These are phyloP conservation scores for Trichoderma asperellum DNA, from an alignment of 2,329 filamentous ascomycete genomes.

Conservation along the genomic window DNA sequence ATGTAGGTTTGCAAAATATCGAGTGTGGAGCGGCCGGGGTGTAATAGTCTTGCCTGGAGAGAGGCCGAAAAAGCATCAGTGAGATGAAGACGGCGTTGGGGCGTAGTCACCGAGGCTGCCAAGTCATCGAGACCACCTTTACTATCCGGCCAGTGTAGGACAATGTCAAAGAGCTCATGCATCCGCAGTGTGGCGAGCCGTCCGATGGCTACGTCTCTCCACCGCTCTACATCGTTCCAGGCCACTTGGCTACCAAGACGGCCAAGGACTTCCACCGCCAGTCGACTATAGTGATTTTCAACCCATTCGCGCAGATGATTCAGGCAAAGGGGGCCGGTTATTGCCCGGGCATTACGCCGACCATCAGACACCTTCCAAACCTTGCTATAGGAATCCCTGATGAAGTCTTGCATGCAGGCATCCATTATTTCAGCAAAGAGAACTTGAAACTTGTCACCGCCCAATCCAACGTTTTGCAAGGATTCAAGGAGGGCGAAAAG, in stretches of 20 bases:
- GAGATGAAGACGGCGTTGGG: constrained; percentile 69
- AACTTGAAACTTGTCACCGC: constrained; percentile 70
- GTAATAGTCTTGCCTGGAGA: constrained; percentile 68
- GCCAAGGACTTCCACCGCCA: constrained; percentile 65
- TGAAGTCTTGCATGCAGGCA: constrained; percentile 64
- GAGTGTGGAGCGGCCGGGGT: constrained; percentile 75
- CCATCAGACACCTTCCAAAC: constrained; percentile 54
- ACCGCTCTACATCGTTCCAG: constrained; percentile 64
- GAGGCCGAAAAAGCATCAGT: constrained; percentile 70
- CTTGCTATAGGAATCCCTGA: constrained; percentile 64
- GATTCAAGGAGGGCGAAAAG: constrained; percentile 61
- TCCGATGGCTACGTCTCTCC: constrained; percentile 71
- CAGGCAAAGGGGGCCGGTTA: constrained; percentile 56
- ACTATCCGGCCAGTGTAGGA: constrained; percentile 73
- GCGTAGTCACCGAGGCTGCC: constrained; percentile 68
- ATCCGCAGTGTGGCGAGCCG: constrained; percentile 71
- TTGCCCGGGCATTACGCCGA: constrained; percentile 29
- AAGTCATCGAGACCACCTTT: constrained; percentile 75
- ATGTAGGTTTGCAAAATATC: constrained; percentile 79
- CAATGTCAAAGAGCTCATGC: constrained; percentile 76
- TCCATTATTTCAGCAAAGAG: constrained; percentile 74
- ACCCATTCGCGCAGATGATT: constrained; percentile 68
- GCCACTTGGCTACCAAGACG: constrained; percentile 51
- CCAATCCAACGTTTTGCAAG: constrained; percentile 67
- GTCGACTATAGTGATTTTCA: constrained; percentile 65